Evolutionary conservation across 202 grass and related monocot species (phyloP).

Genomic region (Miscanthus sacchariflorus): DNA sequence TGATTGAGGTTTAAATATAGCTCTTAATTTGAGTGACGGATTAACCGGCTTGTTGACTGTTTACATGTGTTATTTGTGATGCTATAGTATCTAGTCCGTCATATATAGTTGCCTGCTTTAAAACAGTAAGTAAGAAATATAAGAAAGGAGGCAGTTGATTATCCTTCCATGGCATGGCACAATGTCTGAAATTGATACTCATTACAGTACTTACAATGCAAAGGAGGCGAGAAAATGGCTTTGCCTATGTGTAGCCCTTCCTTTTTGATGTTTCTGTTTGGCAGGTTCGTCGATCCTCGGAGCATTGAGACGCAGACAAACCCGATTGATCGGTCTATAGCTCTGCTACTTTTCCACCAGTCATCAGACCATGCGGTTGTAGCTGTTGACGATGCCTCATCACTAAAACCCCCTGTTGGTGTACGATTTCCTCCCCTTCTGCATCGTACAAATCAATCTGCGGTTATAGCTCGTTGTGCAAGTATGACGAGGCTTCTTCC

Average conservation of each 20-base stretch:
- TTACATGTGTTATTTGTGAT: background rate
- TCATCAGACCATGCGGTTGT: slow-evolving; percentile 44
- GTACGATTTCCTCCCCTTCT: slow-evolving; percentile 30
- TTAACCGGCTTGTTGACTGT: background rate
- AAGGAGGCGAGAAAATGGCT: slow-evolving; percentile 16
- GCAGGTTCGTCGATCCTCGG: slow-evolving; percentile 61
- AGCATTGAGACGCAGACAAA: slow-evolving; percentile 86
- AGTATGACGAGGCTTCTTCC: background rate
- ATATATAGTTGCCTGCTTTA: background rate
- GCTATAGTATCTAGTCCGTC: background rate
- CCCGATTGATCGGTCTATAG: slow-evolving; percentile 87
- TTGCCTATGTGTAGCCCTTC: slow-evolving; percentile 40
- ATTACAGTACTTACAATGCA: background rate
- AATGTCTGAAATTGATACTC: background rate
- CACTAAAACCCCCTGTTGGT: slow-evolving; percentile 53
- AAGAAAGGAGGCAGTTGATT: background rate
- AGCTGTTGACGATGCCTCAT: slow-evolving; percentile 51
- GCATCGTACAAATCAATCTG: background rate
- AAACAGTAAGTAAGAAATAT: background rate
- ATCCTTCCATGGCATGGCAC: background rate
- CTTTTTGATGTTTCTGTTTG: slow-evolving; percentile 50
- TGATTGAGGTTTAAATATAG: background rate
- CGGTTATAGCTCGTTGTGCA: background rate
- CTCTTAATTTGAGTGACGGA: background rate
- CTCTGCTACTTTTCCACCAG: slow-evolving; percentile 80